Base-by-base conservation (phyloP, 1,284 basidiomycete genomes). In the Jaminaea rosea region DNA sequence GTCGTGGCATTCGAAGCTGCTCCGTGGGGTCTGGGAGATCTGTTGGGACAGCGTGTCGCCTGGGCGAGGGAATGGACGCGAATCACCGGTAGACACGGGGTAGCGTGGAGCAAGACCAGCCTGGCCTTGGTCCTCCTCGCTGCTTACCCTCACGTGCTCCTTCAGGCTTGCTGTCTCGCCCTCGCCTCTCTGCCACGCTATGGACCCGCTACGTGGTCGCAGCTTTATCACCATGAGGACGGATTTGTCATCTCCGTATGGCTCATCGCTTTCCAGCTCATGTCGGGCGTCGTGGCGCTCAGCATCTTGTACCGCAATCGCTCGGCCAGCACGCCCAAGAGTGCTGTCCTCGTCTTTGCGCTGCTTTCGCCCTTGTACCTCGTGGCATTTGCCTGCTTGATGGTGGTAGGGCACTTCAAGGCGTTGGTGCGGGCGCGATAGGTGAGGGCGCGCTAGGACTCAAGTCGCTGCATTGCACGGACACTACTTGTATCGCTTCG, bases 21-120 rank as follows among this genome's bases (percentile, higher is more conserved):
- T 2, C 67, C 67, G 2, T 62, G 62, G 42, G 67, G 64, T 0
- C 17, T 60, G 0, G 36, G 53, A 3, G 66, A 64, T 2, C 42
- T 70, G 19, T 31, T 52, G n/a, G 67, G 65, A 39, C 67, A 70
- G 52, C 56, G 67, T 2, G 49, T 68, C 50, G 56, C 66, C 32
- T 70, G 67, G 67, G 55, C 66, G 1, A 66, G 69, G 31, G 68
- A 67, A 0, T 70, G 68, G 68, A 65, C 62, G 1, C 68, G 69
- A 39, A 67, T 70, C 6, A 58, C 63, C 13, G 55, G 67, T 42
- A 52, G 67, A 32, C 68, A 70, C 36, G 55, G 59, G 17, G 44
- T 60, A 0, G 63, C 67, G 7, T 53, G 63, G 0, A 46, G 65
- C 1, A 48, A 56, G 11, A 48, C 61, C 37, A 63, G 65, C 10